Evolutionary conservation across 495 filamentous ascomycete species (phyloP), one percentile per base, ranked within the genome.

Genomic region (Hypoxylon subgilvum): DNA sequence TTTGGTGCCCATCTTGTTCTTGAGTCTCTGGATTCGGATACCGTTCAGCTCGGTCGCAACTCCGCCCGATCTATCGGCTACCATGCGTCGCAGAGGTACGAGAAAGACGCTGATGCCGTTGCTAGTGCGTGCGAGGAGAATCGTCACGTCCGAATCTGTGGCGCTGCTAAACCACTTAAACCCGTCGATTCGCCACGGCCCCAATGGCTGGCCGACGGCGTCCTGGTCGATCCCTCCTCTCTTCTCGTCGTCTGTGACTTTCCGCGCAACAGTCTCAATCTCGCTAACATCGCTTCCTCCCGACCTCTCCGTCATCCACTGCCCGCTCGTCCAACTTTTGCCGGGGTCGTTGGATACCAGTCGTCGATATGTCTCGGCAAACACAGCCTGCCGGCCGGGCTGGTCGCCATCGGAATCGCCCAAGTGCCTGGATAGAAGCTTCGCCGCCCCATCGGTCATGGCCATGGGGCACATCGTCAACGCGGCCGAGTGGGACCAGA

Each of bases 241-340:
- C 17, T 22, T 4, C 4, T 35, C 44, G 3, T 21, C 28, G 13
- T 5, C 8, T 3, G 22, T 51, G 31, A 27, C 25, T 23, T 34
- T 57, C 23, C 43, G 48, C 3, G 81, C 25, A 79, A 89, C 56
- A 1, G 88, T 92, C 68, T 92, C 88, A 0, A 86, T 89, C 38
- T 77, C 81, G 5, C 83, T 83, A 2, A 91, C 86, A 57, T 93
- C 89, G 55, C 84, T 88, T 1, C 88, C 88, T 6, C 88, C 88
- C 0, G 79, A 72, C n/a, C 88, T 80, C 61, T 92, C 88, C 0
- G 89, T 92, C 89, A 92, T 92, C 89, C 89, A 93, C 66, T 92
- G 89, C 0, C 89, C 88, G 23, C 81, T 85, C 3, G 88, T 91
- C 88, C 88, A 91, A 12, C 82, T 79, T n/a, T 72, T 52, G 6